phyloP scores from a whole-genome alignment of 2,329 filamentous ascomycete species.

The Apiospora malaysiana region DNA sequence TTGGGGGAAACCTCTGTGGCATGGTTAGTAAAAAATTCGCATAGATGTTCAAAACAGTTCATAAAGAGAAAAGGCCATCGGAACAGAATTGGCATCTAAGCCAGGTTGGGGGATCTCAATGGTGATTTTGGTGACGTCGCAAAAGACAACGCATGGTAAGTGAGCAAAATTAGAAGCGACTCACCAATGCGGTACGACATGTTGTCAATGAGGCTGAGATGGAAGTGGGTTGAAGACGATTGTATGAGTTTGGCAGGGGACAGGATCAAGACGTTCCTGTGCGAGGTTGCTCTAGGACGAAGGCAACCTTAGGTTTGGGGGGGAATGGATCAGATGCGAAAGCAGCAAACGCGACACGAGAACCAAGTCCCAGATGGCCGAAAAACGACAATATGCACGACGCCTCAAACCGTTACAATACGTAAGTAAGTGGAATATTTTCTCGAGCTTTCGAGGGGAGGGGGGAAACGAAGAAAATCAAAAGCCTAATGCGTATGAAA shows the following conservation, averaged over 20 bases:
- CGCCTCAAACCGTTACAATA: not conserved
- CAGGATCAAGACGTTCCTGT: not conserved
- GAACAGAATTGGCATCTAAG: not conserved
- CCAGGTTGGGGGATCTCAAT: not conserved
- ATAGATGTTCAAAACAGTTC: not conserved
- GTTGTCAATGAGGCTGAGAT: not conserved
- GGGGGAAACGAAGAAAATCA: not conserved
- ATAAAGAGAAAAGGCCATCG: not conserved
- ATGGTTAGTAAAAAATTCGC: not conserved
- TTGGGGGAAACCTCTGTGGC: slow-evolving; percentile 72
- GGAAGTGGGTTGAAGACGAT: not conserved
- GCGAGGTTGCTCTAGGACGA: slow-evolving; percentile 22
- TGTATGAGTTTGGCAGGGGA: slow-evolving; percentile 19
- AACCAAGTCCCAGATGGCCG: not conserved
- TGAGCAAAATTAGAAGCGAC: not conserved
- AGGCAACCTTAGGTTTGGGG: not conserved
- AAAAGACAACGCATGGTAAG: not conserved
- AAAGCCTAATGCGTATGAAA: not conserved
- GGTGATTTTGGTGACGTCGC: not conserved
- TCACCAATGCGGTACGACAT: slow-evolving; percentile 19
- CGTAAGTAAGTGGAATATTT: not conserved
- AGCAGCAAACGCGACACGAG: slow-evolving; percentile 4
- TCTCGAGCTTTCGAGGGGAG: not conserved
- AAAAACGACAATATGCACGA: not conserved
- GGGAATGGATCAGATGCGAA: slow-evolving; percentile 7